Evolutionary conservation across 441 rosid genomes (phyloP).

Genomic region (Aquilaria agallochum): DNA sequence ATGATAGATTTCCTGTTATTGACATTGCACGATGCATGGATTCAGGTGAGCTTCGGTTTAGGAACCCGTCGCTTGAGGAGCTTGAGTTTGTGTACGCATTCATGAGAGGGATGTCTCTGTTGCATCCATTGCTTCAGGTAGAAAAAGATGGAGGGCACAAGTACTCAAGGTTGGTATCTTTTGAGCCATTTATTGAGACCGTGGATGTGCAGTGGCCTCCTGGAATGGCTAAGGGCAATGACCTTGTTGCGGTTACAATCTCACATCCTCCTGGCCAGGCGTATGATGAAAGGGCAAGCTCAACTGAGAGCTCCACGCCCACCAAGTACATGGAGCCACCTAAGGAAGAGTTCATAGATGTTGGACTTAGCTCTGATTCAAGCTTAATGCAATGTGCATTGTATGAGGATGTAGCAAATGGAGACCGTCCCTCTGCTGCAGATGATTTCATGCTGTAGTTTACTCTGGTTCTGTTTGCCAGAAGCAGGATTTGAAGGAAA

Average conservation of each 20-base stretch:
- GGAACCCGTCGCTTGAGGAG: slow-evolving; percentile 62
- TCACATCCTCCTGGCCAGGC: slow-evolving; percentile 63
- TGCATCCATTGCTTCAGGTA: slow-evolving; percentile 59
- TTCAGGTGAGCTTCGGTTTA: slow-evolving; percentile 48
- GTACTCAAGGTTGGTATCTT: slow-evolving; percentile 35
- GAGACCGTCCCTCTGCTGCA: slow-evolving; percentile 34
- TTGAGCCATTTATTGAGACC: slow-evolving; percentile 68
- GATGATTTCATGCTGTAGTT: slow-evolving; percentile 31
- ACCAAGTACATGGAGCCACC: slow-evolving; percentile 38
- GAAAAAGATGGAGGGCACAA: slow-evolving; percentile 48
- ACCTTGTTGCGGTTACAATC: slow-evolving; percentile 62
- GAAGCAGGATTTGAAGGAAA: slow-evolving; percentile 45
- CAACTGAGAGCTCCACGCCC: slow-evolving; percentile 40
- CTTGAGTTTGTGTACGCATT: slow-evolving; percentile 63
- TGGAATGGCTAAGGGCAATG: slow-evolving; percentile 50
- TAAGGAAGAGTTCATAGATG: slow-evolving; percentile 33
- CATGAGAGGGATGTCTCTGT: slow-evolving; percentile 54
- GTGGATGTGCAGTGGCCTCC: slow-evolving; percentile 75
- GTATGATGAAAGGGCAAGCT: slow-evolving; percentile 43
- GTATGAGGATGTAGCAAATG: slow-evolving; percentile 36
- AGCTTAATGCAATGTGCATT: slow-evolving; percentile 31
- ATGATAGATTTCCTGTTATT: slow-evolving; percentile 53
- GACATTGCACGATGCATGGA: slow-evolving; percentile 51
- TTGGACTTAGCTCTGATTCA: slow-evolving; percentile 23
- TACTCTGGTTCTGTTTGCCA: slow-evolving; percentile 34